These are phyloP conservation scores for Metschnikowia gelsemii DNA, from an alignment of 805 yeast species.

Conservation along the genomic window DNA sequence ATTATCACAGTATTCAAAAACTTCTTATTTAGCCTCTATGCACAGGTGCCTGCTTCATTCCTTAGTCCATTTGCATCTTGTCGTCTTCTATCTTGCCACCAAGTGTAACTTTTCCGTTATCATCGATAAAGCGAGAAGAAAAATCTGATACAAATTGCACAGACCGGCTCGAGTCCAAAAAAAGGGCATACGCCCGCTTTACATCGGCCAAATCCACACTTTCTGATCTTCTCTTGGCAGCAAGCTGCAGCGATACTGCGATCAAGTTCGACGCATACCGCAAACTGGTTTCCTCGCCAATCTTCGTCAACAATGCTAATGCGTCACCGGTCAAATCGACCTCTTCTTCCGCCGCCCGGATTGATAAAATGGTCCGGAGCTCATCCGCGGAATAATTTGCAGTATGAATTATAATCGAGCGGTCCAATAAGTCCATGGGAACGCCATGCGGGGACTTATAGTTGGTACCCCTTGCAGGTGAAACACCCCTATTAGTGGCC, in stretches of 20 bases:
- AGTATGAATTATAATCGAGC: constrained; percentile 91
- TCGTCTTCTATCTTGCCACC: constrained; percentile 34
- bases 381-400: constrained; percentile 75
- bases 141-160: constrained; percentile 79
- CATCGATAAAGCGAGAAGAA: constrained; percentile 70
- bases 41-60: background rate
- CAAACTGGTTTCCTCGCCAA: constrained; percentile 85
- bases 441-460: constrained; percentile 97
- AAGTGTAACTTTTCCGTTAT: constrained; percentile 68
- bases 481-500: constrained; percentile 95
- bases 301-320: constrained; percentile 79
- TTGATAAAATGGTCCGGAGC: constrained; percentile 78
- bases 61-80: constrained; percentile 38
- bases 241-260: constrained; percentile 83
- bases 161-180: constrained; percentile 85
- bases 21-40: background rate
- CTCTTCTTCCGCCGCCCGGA: constrained; percentile 93
- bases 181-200: constrained; percentile 81
- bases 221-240: constrained; percentile 72
- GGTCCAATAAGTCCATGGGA: constrained; percentile 90
- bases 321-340: constrained; percentile 82
- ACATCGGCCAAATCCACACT: constrained; percentile 77
- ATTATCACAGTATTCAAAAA: background rate
- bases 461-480: constrained; percentile 90
- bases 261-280: constrained; percentile 91